Base-by-base conservation (phyloP, 2,329 filamentous ascomycete species). In the Cryphonectria japonica region DNA sequence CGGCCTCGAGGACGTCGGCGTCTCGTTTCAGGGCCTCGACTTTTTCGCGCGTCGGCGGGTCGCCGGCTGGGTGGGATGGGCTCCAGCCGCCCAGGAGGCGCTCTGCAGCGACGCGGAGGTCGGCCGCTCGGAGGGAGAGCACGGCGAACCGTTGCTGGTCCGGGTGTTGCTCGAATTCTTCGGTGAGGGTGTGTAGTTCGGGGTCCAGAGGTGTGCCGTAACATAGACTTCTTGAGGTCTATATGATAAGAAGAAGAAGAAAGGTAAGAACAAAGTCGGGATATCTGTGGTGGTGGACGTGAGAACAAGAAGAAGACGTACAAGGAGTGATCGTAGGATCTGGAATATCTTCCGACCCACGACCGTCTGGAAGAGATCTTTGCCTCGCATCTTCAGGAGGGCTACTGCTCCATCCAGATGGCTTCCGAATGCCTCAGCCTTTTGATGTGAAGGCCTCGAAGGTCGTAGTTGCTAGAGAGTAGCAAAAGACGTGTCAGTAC, bases 171-270 rank as follows among this genome's bases (percentile, higher is more conserved):
- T 72, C 69, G 59, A 69, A 69, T 8, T 32, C 50, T 5, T 68
- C 61, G 39, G 67, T 73, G 2, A 73, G 67, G 57, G 61, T 63
- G 67, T 69, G 67, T 2, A 73, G 29, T 26, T 72, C 69, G 7
- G 67, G 72, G 41, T 73, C 72, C 14, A 73, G 69, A 9, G 72
- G 72, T 1, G 67, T 71, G 41, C 69, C 69, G 64, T 73, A 73
- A 43, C 69, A 71, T 26, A 72, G 41, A 67, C 71, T 72, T 59
- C 71, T 70, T 32, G 71, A 72, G 14, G 67, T 68, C 71, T 72
- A 26, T n/a, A n/a, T n/a, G 3, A 26, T 22, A 0, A 0, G 3
- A 22, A 50, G 16, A 26, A 26, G 66, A 13, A 34, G 50, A 60
- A 39, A 11, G 1, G 37, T 39, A 11, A 39, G 37, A 39, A 39